Evolutionary conservation across 2,329 filamentous ascomycete species (phyloP).

Genomic region (Aphanoascus verrucosus): DNA sequence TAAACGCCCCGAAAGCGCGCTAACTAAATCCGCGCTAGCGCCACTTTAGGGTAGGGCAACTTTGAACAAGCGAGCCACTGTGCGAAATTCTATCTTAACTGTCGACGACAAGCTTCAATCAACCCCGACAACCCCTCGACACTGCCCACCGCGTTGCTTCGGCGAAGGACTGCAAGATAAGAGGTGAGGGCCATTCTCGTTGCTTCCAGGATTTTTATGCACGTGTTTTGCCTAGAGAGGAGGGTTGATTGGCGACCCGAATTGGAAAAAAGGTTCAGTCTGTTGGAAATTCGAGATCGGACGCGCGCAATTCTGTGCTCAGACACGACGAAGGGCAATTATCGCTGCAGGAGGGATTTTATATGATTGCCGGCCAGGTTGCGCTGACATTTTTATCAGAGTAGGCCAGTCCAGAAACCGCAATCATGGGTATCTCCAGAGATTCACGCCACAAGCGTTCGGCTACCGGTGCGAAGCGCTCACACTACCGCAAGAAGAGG

Average conservation of each 20-base stretch:
- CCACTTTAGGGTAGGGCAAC: slow-evolving; percentile 30
- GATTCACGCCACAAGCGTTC: slow-evolving; percentile 99
- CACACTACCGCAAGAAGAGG: slow-evolving; percentile 65
- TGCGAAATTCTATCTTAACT: slow-evolving; percentile 34
- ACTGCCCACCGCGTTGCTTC: slow-evolving; percentile 31
- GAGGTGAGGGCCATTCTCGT: slow-evolving; percentile 31
- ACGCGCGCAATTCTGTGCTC: not conserved
- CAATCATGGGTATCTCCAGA: slow-evolving; percentile 99
- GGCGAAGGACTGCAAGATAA: slow-evolving; percentile 36
- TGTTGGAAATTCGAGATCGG: slow-evolving; percentile 3
- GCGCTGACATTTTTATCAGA: slow-evolving; percentile 12
- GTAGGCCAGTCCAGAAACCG: slow-evolving; percentile 50
- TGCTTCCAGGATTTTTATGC: slow-evolving; percentile 2
- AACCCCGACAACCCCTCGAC: slow-evolving; percentile 32
- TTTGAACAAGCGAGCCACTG: slow-evolving; percentile 37
- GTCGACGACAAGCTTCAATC: slow-evolving; percentile 32
- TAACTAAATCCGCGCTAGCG: slow-evolving; percentile 25
- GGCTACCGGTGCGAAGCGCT: slow-evolving; percentile 95
- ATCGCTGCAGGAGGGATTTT: not conserved
- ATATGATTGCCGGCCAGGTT: not conserved
- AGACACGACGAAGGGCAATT: not conserved
- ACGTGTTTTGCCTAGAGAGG: not conserved
- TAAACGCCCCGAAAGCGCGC: not conserved
- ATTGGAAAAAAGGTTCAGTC: not conserved
- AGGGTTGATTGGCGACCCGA: not conserved